phyloP scores from a whole-genome alignment of 305 asterid genomes.

The Fraxinus baroniana region DNA sequence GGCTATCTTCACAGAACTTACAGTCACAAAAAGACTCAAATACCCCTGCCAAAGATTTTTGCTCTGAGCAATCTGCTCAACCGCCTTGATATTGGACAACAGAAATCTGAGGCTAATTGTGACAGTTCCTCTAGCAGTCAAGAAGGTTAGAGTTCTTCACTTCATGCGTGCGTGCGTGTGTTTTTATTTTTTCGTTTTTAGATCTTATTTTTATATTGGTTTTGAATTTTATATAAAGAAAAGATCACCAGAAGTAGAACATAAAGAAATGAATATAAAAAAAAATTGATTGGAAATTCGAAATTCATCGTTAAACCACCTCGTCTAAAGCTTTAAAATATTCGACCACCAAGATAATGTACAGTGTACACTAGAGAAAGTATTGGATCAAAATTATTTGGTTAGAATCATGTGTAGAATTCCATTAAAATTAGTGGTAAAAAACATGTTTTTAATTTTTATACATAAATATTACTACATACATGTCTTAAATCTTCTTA shows the following conservation, averaged over 20 bases:
- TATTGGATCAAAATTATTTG: too few relatives aligned
- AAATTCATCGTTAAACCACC: neutral
- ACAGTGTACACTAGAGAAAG: too few relatives aligned
- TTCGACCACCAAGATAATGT: neutral
- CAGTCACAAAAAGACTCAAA: neutral
- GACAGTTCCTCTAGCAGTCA: conserved; percentile 24
- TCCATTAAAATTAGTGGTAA: too few relatives aligned
- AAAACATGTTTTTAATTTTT: too few relatives aligned
- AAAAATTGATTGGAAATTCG: neutral
- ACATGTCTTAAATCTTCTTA: neutral
- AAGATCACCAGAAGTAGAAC: neutral
- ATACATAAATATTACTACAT: too few relatives aligned
- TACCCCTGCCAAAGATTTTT: conserved; percentile 36
- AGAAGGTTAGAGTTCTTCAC: conserved; percentile 27
- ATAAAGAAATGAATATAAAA: neutral
- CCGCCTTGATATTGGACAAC: conserved; percentile 33
- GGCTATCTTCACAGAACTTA: neutral
- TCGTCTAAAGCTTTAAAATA: too few relatives aligned
- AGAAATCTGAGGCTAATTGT: conserved; percentile 11
- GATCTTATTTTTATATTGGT: neutral
- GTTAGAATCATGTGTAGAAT: too few relatives aligned
- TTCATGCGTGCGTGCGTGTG: neutral
- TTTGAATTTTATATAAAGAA: neutral
- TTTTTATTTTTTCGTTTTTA: neutral
- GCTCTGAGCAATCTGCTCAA: conserved; percentile 33